Percentiles rank a stretch among this genome's conserved stretches.
Evolutionary conservation across 2,329 filamentous ascomycete genomes (phyloP).

Genomic region (Aspergillus fijiensis): DNA sequence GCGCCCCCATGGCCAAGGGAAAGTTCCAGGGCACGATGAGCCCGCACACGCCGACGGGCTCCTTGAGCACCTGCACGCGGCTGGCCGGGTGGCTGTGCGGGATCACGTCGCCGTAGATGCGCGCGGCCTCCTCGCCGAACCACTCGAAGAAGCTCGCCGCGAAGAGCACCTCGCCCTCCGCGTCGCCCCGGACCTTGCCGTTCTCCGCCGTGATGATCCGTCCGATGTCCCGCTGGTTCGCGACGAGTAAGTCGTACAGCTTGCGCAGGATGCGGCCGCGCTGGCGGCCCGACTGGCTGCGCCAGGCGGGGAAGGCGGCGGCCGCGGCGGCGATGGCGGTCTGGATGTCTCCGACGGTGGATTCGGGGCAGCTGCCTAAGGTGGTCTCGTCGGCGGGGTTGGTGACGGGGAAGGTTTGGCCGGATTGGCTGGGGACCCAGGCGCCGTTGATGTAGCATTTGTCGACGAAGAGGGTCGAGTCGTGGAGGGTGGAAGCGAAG

Average conservation of each 20-base stretch:
- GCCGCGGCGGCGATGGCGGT: constrained; percentile 75
- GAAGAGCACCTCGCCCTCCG: constrained; percentile 55
- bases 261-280: constrained; percentile 58
- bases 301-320: constrained; percentile 61
- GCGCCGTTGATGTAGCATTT: constrained; percentile 76
- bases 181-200: constrained; percentile 61
- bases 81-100: constrained; percentile 55
- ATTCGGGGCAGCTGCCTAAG: constrained; percentile 77
- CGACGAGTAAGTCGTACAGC: constrained; percentile 62
- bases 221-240: constrained; percentile 62
- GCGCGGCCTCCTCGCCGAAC: constrained; percentile 59
- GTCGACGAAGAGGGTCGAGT: neutral
- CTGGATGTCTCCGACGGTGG: constrained; percentile 70
- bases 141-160: constrained; percentile 59
- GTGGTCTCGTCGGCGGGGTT: constrained; percentile 75
- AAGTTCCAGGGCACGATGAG: constrained; percentile 68
- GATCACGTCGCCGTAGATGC: constrained; percentile 58
- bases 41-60: constrained; percentile 65
- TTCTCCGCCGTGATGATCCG: constrained; percentile 65
- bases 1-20: constrained; percentile 48
- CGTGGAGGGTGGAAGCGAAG: neutral
- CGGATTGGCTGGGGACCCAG: constrained; percentile 78
- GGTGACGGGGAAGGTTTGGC: constrained; percentile 81
- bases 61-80: constrained; percentile 57
- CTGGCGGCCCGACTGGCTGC: constrained; percentile 58